Evolutionary conservation across 208 protist species (phyloP), one percentile per base, ranked within the genome.

Genomic region (Phytomonas francai): DNA sequence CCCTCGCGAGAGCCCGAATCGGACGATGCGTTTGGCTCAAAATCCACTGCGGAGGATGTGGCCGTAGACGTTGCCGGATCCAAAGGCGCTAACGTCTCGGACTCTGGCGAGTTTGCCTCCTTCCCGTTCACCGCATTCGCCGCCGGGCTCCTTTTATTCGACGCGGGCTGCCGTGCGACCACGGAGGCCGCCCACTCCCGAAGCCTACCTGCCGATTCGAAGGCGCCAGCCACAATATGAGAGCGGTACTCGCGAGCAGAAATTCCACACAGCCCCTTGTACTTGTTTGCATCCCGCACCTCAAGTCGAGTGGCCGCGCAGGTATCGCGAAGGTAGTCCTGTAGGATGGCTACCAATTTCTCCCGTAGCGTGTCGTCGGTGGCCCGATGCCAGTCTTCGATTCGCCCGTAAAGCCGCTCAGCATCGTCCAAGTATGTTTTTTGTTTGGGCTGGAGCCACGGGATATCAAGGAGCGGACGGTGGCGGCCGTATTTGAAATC

Each of bases 371-470:
- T 76, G 28, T 76, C 72, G 57, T 93, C 84, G 51, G 83, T 67
- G 5, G 88, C 76, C 9, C 62, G 64, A 66, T 82, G 74, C 88
- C 91, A 96, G 36, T 73, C 87, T 36, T 96, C 87, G 62, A 93
- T 96, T 22, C 91, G 74, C 19, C 91, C 91, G 73, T 94, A 91
- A 34, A 94, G 73, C 4, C 91, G 83, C 74, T 96, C 91, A 6
- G 91, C 91, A 66, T 96, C 91, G 66, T 96, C 91, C 56, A 96
- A 74, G 74, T 96, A 96, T 27, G 85, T 92, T 64, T 79, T 75
- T 34, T 71, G 68, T 65, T 88, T 89, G 33, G 80, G 63, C 63
- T 88, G 77, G 11, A 84, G 74, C 88, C 91, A 96, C 65, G 88
- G 88, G 19, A 73, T 78, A 54, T 87, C 84, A 31, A 81, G 84